phyloP scores from a whole-genome alignment of 352 stramenopile genomes.

The Pythium phragmitis region DNA sequence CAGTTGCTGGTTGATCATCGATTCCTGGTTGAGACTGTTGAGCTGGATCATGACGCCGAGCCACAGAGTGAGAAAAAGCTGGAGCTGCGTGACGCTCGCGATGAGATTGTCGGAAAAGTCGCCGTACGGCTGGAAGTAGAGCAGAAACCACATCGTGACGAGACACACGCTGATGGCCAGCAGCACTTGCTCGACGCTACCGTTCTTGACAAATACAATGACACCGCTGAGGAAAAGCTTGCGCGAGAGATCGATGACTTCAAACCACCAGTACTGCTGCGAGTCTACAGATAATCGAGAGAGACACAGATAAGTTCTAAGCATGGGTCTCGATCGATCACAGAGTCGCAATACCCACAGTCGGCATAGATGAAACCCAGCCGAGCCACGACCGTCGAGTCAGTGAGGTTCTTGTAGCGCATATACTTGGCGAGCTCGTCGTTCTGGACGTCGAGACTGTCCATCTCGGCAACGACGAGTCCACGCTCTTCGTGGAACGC shows the following conservation, averaged over 20 bases:
- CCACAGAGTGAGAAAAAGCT: constrained; percentile 83
- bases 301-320: neutral
- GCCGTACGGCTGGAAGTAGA: constrained; percentile 77
- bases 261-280: constrained; percentile 76
- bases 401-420: constrained; percentile 69
- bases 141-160: constrained; percentile 73
- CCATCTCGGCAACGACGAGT: constrained; percentile 53
- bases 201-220: constrained; percentile 73
- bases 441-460: constrained; percentile 55
- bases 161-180: constrained; percentile 66
- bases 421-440: constrained; percentile 74
- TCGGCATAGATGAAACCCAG: constrained; percentile 80
- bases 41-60: constrained; percentile 75
- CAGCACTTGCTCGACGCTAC: constrained; percentile 68
- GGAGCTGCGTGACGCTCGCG: constrained; percentile 68
- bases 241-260: constrained; percentile 73
- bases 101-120: constrained; percentile 73
- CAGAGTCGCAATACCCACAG: constrained; percentile 28
- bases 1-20: constrained; percentile 60
- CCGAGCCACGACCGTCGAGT: constrained; percentile 62
- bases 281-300: constrained; percentile 37
- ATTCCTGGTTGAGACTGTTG: constrained; percentile 58
- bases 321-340: too few species aligned
- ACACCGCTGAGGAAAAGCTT: constrained; percentile 77
- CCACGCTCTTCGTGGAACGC: constrained; percentile 45